phyloP scores from a whole-genome alignment of 495 filamentous ascomycete genomes.

The Xanthoparmelia taractica region DNA sequence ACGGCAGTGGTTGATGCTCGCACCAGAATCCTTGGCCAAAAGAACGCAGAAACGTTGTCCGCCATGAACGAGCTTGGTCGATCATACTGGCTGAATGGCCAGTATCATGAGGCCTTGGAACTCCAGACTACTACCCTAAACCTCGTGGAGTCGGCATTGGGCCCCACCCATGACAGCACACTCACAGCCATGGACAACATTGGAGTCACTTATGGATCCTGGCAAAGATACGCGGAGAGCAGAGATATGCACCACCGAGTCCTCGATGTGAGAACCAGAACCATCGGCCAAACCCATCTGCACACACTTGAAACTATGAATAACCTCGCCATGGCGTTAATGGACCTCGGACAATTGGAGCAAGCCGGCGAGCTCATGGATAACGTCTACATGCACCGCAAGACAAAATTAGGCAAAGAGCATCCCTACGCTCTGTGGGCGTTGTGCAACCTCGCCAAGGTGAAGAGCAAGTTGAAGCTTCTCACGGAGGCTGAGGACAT shows the following conservation, averaged over 20 bases:
- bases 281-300: slow-evolving; percentile 19
- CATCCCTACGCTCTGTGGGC: slow-evolving; percentile 32
- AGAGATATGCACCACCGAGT: slow-evolving; percentile 14
- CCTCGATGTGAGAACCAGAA: slow-evolving; percentile 9
- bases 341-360: slow-evolving; percentile 16
- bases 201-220: slow-evolving; percentile 18
- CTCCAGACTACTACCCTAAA: slow-evolving; percentile 28
- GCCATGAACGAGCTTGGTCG: slow-evolving; percentile 24
- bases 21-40: slow-evolving; percentile 17
- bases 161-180: slow-evolving; percentile 25
- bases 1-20: slow-evolving; percentile 24
- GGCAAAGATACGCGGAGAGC: slow-evolving; percentile 18
- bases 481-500: slow-evolving; percentile 23
- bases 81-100: slow-evolving; percentile 26
- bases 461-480: slow-evolving; percentile 26
- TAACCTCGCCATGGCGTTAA: slow-evolving; percentile 26
- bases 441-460: slow-evolving; percentile 27
- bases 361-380: slow-evolving; percentile 26
- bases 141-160: slow-evolving; percentile 20
- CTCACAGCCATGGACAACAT: slow-evolving; percentile 30
- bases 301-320: slow-evolving; percentile 25
- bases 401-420: slow-evolving; percentile 33
- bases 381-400: slow-evolving; percentile 29
- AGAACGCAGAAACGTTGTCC: slow-evolving; percentile 25
- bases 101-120: slow-evolving; percentile 27